Base-by-base conservation (phyloP, 2,329 filamentous ascomycete genomes). In the Claviceps africana region DNA sequence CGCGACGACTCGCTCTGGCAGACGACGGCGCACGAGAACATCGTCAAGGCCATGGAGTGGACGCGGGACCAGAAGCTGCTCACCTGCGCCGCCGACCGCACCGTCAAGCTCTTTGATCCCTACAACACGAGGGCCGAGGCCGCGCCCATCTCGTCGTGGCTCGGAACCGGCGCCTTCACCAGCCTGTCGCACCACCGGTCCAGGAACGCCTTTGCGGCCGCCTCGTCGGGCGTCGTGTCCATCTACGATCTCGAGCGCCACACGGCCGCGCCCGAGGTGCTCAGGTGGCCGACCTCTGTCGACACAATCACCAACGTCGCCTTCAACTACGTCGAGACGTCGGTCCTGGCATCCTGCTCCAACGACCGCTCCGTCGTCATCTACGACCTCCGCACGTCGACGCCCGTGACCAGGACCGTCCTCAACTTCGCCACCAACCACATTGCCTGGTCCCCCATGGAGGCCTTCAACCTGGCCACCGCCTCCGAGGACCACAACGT, bases 251-350 rank as follows among this genome's bases (percentile, higher is more conserved):
- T 93, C 46, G 84, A 87, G 50, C 79, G 87, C 44, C 84, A 88
- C 53, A 88, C 85, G 30, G 83, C 86, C 0, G 86, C 89, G 1
- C 83, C 86, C 6, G 88, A 95, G 67, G 84, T 86, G 25, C 76
- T 96, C 15, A 78, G 81, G 56, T 96, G 90, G 88, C 91, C 91
- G 4, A 93, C 86, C 5, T 81, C 84, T 10, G 83, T 87, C 54
- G 93, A 95, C 67, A 97, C 93, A 4, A 93, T 97, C 68, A 95
- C 82, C 44, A 78, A 85, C 13, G 79, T 96, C 53, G 78, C 86
- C 43, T 95, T 97, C 73, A 98, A 97, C 70, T 85, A 94, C 64
- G 86, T 87, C 39, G 93, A 98, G 72, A 95, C 91, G 0, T 94
- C 88, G 0, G 81, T 98, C 44, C 73, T 98, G 31, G 93, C 83